Conservation (phyloP, 2,329 filamentous ascomycete species). For the Pezicula neosporulosa region DNA sequence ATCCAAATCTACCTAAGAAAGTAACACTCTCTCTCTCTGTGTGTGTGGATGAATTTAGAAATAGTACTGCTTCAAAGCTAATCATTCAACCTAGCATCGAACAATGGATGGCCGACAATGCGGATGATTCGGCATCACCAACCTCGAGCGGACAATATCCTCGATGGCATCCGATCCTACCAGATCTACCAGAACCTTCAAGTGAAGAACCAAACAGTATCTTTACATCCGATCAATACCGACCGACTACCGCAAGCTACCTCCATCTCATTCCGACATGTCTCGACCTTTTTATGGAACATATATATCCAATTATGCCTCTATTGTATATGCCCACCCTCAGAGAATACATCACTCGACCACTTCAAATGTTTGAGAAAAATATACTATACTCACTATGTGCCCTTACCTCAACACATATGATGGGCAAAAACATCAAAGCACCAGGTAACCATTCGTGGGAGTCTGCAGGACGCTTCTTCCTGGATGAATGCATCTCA, state of each 20-base stretch:
- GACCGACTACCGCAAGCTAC: constrained; percentile 44
- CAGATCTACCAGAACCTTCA: constrained; percentile 29
- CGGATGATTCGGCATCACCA: constrained; percentile 13
- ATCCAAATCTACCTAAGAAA: background rate
- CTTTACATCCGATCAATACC: constrained; percentile 35
- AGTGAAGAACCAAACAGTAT: constrained; percentile 34
- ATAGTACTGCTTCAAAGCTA: background rate
- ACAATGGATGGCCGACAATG: constrained; percentile 19
- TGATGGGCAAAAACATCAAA: constrained; percentile 39
- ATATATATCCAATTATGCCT: constrained; percentile 63
- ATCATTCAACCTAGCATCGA: constrained; percentile 15
- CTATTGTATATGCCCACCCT: constrained; percentile 55
- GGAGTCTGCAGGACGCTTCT: constrained; percentile 49
- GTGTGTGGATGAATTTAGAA: too few relatives aligned
- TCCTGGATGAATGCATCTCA: constrained; percentile 55
- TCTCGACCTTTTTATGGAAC: constrained; percentile 57
- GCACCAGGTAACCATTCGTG: constrained; percentile 37
- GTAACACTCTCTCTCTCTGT: background rate
- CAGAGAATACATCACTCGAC: constrained; percentile 43
- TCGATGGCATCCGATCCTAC: constrained; percentile 24
- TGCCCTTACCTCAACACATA: constrained; percentile 49
- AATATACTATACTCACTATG: constrained; percentile 54
- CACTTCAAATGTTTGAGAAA: constrained; percentile 34
- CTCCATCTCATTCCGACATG: constrained; percentile 49
- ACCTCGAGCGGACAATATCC: constrained; percentile 5